Base-by-base conservation (phyloP, 345 rosid species). In the Melastoma malabathricum region DNA sequence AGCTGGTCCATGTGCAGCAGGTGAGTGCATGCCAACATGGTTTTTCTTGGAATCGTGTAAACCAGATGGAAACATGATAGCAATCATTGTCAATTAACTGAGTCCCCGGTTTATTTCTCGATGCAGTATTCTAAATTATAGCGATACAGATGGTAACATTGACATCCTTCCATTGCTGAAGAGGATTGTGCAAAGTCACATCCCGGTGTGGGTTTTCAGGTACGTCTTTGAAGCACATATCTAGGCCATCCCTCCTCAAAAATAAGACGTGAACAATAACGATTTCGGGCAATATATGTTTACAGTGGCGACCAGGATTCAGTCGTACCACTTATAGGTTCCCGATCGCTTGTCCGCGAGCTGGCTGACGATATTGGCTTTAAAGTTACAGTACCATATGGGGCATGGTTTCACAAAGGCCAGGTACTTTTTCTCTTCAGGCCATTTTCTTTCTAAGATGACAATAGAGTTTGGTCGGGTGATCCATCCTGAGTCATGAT, bases 281-380 rank as follows among this genome's bases (percentile, higher is more conserved):
- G 38, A 5, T 29, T 29, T 10, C 8, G 38, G 38, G 38, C 38
- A 29, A 18, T 43, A 20, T 48, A 38, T 47, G 56, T 47, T 65
- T n/a, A 61, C 57, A 90, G 94, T 47, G 94, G 96, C 2, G 94
- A 86, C 61, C 81, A 90, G 78, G 96, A 90, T 68, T 82, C 89
- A 15, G 89, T 90, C 7, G 80, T 84, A 47, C 93, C 96, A 6
- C 59, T 90, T 47, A 73, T 82, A 16, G 84, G 98, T 18, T 77
- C 98, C 3, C 72, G 98, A 39, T 82, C 96, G 1, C 72, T 80
- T 2, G 70, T 90, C 46, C 72, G 79, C 4, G 92, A 86, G 59
- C 82, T 90, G 51, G 96, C 96, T 20, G 61, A 77, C 10, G 80
- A 84, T 25, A 70, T 90, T 45, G 62, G 71, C 18, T 82, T 90